Percentiles rank a stretch among this genome's conserved stretches.
Conservation (phyloP, 2,329 filamentous ascomycete genomes). For the Amauroascus niger region DNA sequence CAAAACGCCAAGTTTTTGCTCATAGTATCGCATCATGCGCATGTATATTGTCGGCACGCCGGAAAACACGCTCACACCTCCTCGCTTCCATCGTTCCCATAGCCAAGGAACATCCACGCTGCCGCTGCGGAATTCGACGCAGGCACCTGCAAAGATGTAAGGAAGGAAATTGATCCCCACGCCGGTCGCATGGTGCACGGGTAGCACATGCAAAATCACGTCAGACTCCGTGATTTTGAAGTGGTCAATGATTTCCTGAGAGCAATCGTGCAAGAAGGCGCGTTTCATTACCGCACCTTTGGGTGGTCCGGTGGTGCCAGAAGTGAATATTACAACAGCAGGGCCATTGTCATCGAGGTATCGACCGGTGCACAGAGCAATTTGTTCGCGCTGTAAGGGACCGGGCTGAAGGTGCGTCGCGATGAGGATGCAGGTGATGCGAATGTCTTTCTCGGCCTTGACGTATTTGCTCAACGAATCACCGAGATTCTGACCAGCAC, state of each 20-base stretch:
- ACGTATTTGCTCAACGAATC: slow-evolving; percentile 23
- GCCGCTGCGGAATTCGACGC: slow-evolving; percentile 15
- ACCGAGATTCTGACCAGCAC: slow-evolving; percentile 22
- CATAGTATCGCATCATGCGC: slow-evolving; percentile 17
- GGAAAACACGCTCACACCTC: slow-evolving; percentile 14
- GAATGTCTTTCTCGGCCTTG: slow-evolving; percentile 26
- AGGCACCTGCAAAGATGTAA: slow-evolving; percentile 15
- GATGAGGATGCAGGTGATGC: slow-evolving; percentile 10
- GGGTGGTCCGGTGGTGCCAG: slow-evolving; percentile 39
- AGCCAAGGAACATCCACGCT: slow-evolving; percentile 12
- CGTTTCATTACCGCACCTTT: slow-evolving; percentile 33
- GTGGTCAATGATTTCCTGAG: slow-evolving; percentile 14
- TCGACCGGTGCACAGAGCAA: slow-evolving; percentile 20
- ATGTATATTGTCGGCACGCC: slow-evolving; percentile 16
- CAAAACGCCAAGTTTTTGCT: slow-evolving; percentile 9
- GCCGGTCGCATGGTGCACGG: slow-evolving; percentile 15
- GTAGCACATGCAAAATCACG: slow-evolving; percentile 27
- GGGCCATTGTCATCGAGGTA: slow-evolving; percentile 23
- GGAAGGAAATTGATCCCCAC: slow-evolving; percentile 18
- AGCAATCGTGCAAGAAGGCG: slow-evolving; percentile 15
- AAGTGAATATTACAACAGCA: slow-evolving; percentile 22
- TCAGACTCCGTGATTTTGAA: slow-evolving; percentile 22
- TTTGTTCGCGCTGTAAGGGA: slow-evolving; percentile 6
- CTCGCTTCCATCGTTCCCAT: slow-evolving; percentile 15
- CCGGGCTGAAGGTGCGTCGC: not conserved